Percentiles rank a stretch among this genome's conserved stretches.
These are phyloP conservation scores for Suillus fuscotomentosus DNA, from an alignment of 768 basidiomycete genomes.

Conservation along the genomic window DNA sequence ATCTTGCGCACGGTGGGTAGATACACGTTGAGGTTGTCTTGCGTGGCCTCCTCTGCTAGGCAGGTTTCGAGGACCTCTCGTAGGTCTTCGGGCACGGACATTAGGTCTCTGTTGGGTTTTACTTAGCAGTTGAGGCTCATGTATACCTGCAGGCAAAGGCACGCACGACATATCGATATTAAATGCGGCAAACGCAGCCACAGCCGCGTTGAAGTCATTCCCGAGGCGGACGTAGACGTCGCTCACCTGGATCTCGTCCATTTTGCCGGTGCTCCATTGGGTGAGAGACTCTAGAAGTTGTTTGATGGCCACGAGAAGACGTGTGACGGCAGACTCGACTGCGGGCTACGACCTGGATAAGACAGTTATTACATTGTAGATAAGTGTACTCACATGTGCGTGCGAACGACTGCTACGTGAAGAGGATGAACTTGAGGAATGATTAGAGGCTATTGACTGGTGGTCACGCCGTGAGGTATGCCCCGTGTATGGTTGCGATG, in stretches of 20 bases:
- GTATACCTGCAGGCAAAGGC: conserved; percentile 12
- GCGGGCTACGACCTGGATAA: conserved; percentile 49
- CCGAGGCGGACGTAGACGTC: conserved; percentile 96
- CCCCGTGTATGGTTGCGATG: conserved; percentile 21
- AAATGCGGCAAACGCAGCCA: conserved; percentile 81
- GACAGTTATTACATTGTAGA: conserved; percentile 8
- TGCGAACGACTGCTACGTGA: conserved; percentile 19
- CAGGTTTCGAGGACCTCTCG: conserved; percentile 87
- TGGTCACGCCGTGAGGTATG: conserved; percentile 54
- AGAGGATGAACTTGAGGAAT: conserved; percentile 33
- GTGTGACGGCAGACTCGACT: conserved; percentile 89
- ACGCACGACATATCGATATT: conserved; percentile 91
- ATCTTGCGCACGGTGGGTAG: conserved; percentile 89
- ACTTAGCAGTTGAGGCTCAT: conserved; percentile 10
- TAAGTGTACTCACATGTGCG: conserved; percentile 24
- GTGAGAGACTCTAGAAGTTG: conserved; percentile 89
- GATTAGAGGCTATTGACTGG: conserved; percentile 48
- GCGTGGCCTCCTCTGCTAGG: conserved; percentile 85
- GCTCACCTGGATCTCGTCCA: conserved; percentile 82
- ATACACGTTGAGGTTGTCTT: conserved; percentile 83
- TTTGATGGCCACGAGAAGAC: conserved; percentile 92
- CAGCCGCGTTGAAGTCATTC: conserved; percentile 95
- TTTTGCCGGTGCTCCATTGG: conserved; percentile 72
- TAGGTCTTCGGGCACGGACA: conserved; percentile 85
- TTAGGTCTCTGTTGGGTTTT: conserved; percentile 65